Evolutionary conservation across 768 basidiomycete species (phyloP).

Genomic region (Leccinum fibrillosum): DNA sequence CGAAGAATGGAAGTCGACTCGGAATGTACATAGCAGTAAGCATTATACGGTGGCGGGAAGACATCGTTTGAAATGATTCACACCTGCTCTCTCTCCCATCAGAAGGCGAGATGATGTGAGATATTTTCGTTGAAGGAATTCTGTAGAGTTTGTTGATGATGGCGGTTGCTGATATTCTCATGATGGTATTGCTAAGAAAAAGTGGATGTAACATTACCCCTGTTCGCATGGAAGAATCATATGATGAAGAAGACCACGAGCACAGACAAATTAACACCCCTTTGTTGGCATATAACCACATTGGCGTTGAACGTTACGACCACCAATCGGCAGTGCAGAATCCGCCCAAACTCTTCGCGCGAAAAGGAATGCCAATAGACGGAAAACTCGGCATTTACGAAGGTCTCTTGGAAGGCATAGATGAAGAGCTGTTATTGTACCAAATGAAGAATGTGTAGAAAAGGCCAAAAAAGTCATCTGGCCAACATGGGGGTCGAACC

Average conservation of each 20-base stretch:
- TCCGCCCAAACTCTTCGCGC: no score
- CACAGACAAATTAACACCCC: no score
- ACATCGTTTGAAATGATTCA: background rate
- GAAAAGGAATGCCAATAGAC: background rate
- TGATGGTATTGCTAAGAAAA: background rate
- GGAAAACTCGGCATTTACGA: background rate
- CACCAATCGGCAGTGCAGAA: no score
- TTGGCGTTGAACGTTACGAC: no score
- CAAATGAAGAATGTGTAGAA: background rate
- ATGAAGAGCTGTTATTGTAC: background rate
- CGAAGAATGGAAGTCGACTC: background rate
- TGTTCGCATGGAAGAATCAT: background rate
- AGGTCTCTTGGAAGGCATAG: background rate
- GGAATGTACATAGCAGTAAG: background rate
- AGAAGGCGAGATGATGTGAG: background rate
- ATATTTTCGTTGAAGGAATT: background rate
- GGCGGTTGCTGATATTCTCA: background rate
- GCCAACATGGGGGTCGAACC: conserved; percentile 80
- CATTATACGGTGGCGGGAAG: no score
- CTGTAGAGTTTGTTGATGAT: background rate
- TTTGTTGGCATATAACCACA: no score
- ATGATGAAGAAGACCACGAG: background rate
- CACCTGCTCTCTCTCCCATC: background rate
- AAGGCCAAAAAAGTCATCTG: conserved; percentile 11
- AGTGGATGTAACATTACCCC: background rate